Base-by-base conservation (phyloP, 345 rosid species). In the Turritis glabra region DNA sequence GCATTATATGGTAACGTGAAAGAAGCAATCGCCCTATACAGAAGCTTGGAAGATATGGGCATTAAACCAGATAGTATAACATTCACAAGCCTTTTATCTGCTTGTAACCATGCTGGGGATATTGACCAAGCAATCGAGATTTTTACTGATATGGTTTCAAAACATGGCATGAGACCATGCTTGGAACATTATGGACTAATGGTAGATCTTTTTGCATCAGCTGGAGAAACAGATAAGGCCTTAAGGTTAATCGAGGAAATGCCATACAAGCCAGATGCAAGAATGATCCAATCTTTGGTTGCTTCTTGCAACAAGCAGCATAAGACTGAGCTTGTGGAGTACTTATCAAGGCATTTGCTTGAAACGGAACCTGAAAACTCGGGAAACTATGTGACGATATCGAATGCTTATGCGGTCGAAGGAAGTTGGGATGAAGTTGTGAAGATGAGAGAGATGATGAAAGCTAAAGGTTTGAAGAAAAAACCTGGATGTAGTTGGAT, bases 401-500 rank as follows among this genome's bases (percentile, higher is more conserved):
- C 88, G 19, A 87, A 87, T 74, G 82, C 82, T 8, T 80, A 84
- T 79, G 90, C 94, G 2, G 71, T 67, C 30, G 78, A 80, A 47
- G 85, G 84, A 76, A 80, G 73, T 69, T 89, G 90, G 89, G 51
- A 72, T 53, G 79, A 77, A 66, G 90, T 81, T 27, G 69, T 47
- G 56, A 68, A 71, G 77, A 50, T 73, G 76, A 75, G 95, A 77
- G 84, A 78, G 58, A 47, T 76, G 54, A 85, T 86, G 90, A 82
- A 84, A 79, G 84, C 48, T 55, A 80, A 79, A 73, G 86, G 88
- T 13, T 60, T 87, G 33, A 78, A 72, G 74, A 89, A 87, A 80
- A 74, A 55, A 25, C 82, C 90, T 9, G 90, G 89, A 64, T 82
- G 85, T 63, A 86, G 93, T 78, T 88, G 87, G 89, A 79, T 88